Base-by-base conservation (phyloP, 768 basidiomycete species). In the Dendrothele bispora region DNA sequence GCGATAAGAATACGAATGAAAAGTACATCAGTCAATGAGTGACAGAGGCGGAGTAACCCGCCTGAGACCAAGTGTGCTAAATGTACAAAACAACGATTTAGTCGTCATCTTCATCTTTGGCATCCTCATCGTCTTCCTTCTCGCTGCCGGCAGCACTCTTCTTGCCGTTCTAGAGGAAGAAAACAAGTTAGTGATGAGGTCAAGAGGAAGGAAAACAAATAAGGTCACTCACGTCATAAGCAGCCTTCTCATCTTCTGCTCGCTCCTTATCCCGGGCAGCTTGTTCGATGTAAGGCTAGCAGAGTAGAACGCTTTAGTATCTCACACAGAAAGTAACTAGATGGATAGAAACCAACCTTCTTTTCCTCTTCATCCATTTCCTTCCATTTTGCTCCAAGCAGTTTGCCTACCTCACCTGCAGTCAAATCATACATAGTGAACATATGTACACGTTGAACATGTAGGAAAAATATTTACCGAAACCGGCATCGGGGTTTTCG, bases 331-430 rank as follows among this genome's bases (percentile, higher is more conserved):
- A 30, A 50, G 34, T 21, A 14, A 45, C 17, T 34, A 32, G 40
- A 26, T 50, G 21, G 43, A 20, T 36, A 39, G 5, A 15, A n/a
- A 63, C 69, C 37, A 43, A 90, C 92, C 81, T 90, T 91, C 78
- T 93, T 95, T 75, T 97, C 93, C 28, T 80, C 80, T 5, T 93
- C 91, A 45, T 83, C 83, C 59, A 97, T 80, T 65, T 92, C 91
- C 78, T 97, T 98, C 95, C 95, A 98, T 72, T 93, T 94, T 43
- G 87, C 86, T 34, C 95, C 95, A 50, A 98, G 84, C 38, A 97
- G 78, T 72, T 94, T 97, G 58, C 95, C 95, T 50, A 97, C 80
- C 67, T 95, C 92, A 54, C 91, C 91, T 91, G 62, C 25, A 48
- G n/a, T n/a, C 42, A 39, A 29, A 28, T 28, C 8, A 17, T 17